A percentile compares a stretch with the other conserved stretches of the same genome.
Evolutionary conservation across 164 flowering plant genomes (phyloP).

Genomic region (Berberis thunbergii): DNA sequence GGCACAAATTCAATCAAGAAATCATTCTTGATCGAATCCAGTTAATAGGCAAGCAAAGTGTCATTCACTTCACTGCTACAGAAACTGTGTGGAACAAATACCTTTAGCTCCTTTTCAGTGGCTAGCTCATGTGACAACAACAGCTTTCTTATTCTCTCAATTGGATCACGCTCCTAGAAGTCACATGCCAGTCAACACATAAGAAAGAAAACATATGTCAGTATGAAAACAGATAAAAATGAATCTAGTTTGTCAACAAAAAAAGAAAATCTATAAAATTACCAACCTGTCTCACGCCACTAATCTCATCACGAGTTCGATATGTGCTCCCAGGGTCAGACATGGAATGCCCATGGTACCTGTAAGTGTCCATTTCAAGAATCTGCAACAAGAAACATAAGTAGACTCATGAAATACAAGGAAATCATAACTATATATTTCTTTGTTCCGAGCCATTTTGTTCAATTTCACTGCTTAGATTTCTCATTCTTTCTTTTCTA

Average conservation of each 20-base stretch:
- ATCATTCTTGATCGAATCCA: no score
- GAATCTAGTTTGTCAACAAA: neutral
- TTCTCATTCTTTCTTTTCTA: no score
- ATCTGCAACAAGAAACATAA: conserved; percentile 37
- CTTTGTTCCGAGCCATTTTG: no score
- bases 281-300: conserved; percentile 84
- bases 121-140: conserved; percentile 75
- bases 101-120: conserved; percentile 88
- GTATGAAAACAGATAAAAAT: neutral
- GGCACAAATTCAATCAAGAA: no score
- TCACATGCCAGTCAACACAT: neutral
- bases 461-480: no score
- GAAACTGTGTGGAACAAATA: conserved; percentile 10
- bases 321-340: conserved; percentile 99
- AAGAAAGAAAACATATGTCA: neutral
- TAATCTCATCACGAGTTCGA: conserved; percentile 90
- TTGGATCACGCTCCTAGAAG: conserved; percentile 90
- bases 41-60: no score
- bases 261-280: neutral
- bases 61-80: no score
- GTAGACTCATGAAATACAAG: no score
- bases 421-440: no score
- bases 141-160: conserved; percentile 83
- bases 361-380: conserved; percentile 98
- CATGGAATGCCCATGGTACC: conserved; percentile 99